phyloP scores from a whole-genome alignment of 2,329 filamentous ascomycete genomes.

The Monosporascus sp. region DNA sequence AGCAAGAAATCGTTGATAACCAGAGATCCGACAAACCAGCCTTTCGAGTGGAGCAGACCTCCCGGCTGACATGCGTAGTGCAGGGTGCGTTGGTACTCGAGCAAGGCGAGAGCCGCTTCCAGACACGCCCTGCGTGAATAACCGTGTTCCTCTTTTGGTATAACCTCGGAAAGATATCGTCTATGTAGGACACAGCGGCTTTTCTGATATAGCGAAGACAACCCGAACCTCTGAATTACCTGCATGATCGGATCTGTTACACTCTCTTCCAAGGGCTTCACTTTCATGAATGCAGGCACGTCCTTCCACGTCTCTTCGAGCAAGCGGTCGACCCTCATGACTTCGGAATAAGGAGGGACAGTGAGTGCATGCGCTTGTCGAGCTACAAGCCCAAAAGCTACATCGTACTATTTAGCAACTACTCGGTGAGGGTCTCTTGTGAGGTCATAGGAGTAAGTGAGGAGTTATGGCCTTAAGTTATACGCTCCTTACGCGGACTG shows the following conservation, averaged over 20 bases:
- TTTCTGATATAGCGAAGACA: constrained; percentile 50
- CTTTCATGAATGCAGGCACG: constrained; percentile 44
- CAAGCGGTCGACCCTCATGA: constrained; percentile 41
- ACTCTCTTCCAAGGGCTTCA: constrained; percentile 42
- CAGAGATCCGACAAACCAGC: constrained; percentile 54
- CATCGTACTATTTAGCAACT: neutral
- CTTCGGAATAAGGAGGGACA: constrained; percentile 42
- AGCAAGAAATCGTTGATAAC: constrained; percentile 58
- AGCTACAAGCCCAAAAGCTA: constrained; percentile 44
- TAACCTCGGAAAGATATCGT: constrained; percentile 42
- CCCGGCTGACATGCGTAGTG: constrained; percentile 48
- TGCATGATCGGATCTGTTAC: constrained; percentile 41
- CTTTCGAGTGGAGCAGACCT: constrained; percentile 44
- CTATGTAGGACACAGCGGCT: constrained; percentile 51
- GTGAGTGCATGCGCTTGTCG: constrained; percentile 44
- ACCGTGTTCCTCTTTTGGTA: constrained; percentile 39
- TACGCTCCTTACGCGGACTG: too few species aligned
- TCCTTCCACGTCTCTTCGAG: constrained; percentile 40
- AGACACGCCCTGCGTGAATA: constrained; percentile 49
- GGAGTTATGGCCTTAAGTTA: too few species aligned
- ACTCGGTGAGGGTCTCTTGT: too few species aligned
- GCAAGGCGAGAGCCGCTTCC: constrained; percentile 42
- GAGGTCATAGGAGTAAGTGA: too few species aligned
- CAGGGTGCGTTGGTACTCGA: constrained; percentile 43
- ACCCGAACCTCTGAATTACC: constrained; percentile 49